These are phyloP conservation scores for Capronia coronata DNA, from an alignment of 2,329 filamentous ascomycete species.

Conservation along the genomic window DNA sequence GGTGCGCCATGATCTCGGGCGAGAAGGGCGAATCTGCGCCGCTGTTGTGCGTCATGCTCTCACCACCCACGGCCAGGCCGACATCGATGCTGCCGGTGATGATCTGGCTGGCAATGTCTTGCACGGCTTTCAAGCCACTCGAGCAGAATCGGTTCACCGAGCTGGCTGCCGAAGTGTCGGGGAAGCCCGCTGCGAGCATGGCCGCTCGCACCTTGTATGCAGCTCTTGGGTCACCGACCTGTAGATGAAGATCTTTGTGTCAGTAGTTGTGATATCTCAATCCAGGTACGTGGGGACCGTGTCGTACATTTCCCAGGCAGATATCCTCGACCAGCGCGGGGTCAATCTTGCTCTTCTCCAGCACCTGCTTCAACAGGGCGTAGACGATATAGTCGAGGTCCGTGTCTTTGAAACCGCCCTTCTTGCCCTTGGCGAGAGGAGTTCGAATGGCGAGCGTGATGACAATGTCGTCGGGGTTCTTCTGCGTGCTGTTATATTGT, in stretches of 20 bases:
- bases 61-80: conserved; percentile 80
- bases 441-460: conserved; percentile 90
- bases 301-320: conserved; percentile 76
- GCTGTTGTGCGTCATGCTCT: conserved; percentile 64
- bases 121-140: conserved; percentile 88
- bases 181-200: conserved; percentile 83
- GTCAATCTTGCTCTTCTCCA: conserved; percentile 67
- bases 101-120: conserved; percentile 91
- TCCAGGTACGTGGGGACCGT: background rate
- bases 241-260: conserved; percentile 13
- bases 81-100: conserved; percentile 71
- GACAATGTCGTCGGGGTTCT: conserved; percentile 93
- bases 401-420: conserved; percentile 94
- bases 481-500: conserved; percentile 59
- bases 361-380: conserved; percentile 70
- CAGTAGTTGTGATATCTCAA: too few relatives aligned
- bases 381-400: conserved; percentile 79
- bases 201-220: conserved; percentile 88
- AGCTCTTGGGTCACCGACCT: conserved; percentile 76
- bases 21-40: conserved; percentile 72
- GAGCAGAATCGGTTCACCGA: conserved; percentile 95
- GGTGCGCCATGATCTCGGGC: conserved; percentile 65
- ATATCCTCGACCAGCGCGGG: conserved; percentile 81
- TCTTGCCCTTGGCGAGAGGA: conserved; percentile 77
- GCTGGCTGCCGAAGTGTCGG: conserved; percentile 75